phyloP scores from a whole-genome alignment of 441 rosid species.

The Caryocar brasiliense region DNA sequence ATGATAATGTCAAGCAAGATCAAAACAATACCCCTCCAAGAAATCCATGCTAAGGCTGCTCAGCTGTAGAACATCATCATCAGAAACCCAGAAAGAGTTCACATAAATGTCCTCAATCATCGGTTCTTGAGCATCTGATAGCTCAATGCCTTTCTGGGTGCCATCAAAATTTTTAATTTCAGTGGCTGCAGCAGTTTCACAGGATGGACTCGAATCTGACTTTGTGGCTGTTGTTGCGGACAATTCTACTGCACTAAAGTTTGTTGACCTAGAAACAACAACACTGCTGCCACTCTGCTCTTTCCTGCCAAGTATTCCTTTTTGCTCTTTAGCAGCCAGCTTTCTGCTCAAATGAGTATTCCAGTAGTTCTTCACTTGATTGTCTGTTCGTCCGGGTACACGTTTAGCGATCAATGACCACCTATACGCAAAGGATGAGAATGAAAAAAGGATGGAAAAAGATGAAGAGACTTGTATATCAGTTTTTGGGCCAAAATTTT shows the following conservation, averaged over 20 bases:
- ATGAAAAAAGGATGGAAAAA: background rate
- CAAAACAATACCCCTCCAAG: conserved; percentile 24
- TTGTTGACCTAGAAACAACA: conserved; percentile 12
- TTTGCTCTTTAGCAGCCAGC: conserved; percentile 29
- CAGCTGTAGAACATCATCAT: conserved; percentile 25
- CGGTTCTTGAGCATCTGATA: conserved; percentile 9
- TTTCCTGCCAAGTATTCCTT: background rate
- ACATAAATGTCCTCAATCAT: conserved; percentile 10
- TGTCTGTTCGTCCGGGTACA: conserved; percentile 81
- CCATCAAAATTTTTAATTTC: conserved; percentile 3
- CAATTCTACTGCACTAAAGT: conserved; percentile 9
- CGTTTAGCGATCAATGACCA: conserved; percentile 82
- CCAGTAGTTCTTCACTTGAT: conserved; percentile 88
- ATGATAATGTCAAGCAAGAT: conserved; percentile 9
- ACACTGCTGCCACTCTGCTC: background rate
- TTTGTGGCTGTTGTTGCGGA: conserved; percentile 3
- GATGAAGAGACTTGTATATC: too few species aligned
- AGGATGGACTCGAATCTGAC: conserved; percentile 4
- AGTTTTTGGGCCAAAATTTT: too few species aligned
- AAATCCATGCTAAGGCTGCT: conserved; percentile 32
- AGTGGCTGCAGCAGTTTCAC: conserved; percentile 5
- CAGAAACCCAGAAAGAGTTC: conserved; percentile 36
- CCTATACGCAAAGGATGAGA: conserved; percentile 17
- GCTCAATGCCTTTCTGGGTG: conserved; percentile 14
- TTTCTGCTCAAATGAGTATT: conserved; percentile 63